phyloP scores from a whole-genome alignment of 352 stramenopile species.

The Phytophthora pluvialis region DNA sequence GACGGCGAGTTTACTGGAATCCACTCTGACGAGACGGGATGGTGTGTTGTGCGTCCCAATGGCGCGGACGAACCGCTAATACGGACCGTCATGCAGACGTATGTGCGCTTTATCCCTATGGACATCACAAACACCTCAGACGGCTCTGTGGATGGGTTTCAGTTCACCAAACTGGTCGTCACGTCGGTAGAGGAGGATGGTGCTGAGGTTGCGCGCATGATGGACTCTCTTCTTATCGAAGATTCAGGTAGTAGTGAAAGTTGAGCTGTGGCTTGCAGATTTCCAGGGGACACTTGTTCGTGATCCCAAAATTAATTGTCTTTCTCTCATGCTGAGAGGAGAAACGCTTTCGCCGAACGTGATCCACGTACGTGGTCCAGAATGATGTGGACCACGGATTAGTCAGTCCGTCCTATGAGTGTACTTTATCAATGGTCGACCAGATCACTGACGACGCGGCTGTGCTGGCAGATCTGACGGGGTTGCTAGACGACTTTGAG shows the following conservation, averaged over 20 bases:
- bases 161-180: conserved; percentile 38
- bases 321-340: no score
- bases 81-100: conserved; percentile 30
- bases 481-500: conserved; percentile 13
- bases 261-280: neutral
- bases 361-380: no score
- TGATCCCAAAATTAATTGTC: no score
- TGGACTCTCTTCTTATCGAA: conserved; percentile 32
- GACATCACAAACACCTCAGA: neutral
- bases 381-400: no score
- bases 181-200: conserved; percentile 35
- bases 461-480: conserved; percentile 12
- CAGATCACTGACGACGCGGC: conserved; percentile 7
- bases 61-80: conserved; percentile 16
- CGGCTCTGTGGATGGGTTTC: conserved; percentile 7
- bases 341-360: no score
- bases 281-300: no score
- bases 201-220: conserved; percentile 30
- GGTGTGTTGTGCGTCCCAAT: conserved; percentile 46
- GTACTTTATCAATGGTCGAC: no score
- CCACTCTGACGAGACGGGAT: conserved; percentile 62
- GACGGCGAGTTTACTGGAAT: conserved; percentile 39
- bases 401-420: no score
- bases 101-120: conserved; percentile 31
- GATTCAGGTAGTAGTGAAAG: neutral